Percentiles rank a stretch among this genome's conserved stretches.
Evolutionary conservation across 306 rosid genomes (phyloP).

Genomic region (Styphnolobium japonicum): DNA sequence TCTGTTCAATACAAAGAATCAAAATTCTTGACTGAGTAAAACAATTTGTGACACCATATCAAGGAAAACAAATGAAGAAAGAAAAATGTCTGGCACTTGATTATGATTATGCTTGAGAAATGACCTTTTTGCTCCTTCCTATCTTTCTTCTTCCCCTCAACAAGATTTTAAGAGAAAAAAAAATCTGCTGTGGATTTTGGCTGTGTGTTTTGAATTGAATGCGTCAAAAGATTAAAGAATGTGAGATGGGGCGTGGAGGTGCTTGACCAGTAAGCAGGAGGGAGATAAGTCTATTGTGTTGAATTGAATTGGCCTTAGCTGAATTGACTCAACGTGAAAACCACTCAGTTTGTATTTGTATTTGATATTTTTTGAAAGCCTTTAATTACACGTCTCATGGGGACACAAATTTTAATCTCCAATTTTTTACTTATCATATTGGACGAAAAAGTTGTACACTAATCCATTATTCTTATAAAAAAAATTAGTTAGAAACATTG

Average conservation of each 20-base stretch:
- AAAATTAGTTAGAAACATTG: no score
- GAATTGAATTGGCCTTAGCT: slow-evolving; percentile 28
- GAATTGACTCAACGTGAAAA: slow-evolving; percentile 15
- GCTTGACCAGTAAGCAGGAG: slow-evolving; percentile 16
- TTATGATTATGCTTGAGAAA: slow-evolving; percentile 11
- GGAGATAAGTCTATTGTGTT: not conserved
- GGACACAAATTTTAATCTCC: not conserved
- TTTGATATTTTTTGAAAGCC: not conserved
- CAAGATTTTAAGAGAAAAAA: not conserved
- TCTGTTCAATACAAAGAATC: not conserved
- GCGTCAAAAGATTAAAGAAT: slow-evolving; percentile 23
- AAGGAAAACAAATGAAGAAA: not conserved
- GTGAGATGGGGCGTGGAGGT: slow-evolving; percentile 1
- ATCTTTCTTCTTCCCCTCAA: not conserved
- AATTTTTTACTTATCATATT: not conserved
- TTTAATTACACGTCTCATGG: not conserved
- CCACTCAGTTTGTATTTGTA: not conserved
- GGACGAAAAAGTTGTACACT: not conserved
- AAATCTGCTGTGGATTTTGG: not conserved
- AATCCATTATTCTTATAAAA: not conserved
- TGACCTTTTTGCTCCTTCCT: not conserved
- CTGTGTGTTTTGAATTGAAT: slow-evolving; percentile 18
- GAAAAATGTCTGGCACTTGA: not conserved
- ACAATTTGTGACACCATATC: not conserved
- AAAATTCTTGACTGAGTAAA: not conserved